A percentile compares a stretch with the other conserved stretches of the same genome.
Conservation (phyloP, 768 basidiomycete species). For the Candolleomyces efflorescens region DNA sequence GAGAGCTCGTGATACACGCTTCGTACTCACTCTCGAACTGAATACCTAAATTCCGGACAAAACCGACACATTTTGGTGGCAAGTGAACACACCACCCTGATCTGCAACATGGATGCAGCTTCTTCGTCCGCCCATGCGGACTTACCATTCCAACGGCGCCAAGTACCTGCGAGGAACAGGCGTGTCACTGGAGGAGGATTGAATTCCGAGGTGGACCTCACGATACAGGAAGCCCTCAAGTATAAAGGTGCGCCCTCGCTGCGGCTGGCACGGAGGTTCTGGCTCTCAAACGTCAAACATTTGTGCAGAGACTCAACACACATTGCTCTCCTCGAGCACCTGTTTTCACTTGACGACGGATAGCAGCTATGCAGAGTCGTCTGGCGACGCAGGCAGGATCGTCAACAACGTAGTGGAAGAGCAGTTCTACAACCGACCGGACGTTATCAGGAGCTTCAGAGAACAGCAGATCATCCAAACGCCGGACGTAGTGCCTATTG, state of each 20-base stretch:
- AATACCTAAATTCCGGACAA: too few species aligned
- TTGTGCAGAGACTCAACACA: conserved; percentile 60
- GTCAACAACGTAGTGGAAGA: conserved; percentile 61
- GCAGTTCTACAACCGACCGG: conserved; percentile 74
- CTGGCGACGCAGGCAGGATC: conserved; percentile 26
- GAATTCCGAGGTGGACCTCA: conserved; percentile 70
- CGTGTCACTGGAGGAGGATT: conserved; percentile 81
- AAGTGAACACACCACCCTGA: too few species aligned
- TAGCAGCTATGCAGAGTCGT: conserved; percentile 44
- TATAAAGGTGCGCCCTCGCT: conserved; percentile 57
- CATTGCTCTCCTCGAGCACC: conserved; percentile 58
- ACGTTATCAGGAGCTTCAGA: conserved; percentile 67
- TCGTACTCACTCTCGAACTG: conserved; percentile 24
- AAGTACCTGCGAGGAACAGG: conserved; percentile 76
- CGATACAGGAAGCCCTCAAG: conserved; percentile 80
- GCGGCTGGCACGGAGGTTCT: not conserved
- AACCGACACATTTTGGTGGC: too few species aligned
- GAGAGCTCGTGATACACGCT: not conserved
- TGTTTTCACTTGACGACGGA: conserved; percentile 74
- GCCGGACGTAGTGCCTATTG: conserved; percentile 56
- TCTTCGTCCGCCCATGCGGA: too few species aligned
- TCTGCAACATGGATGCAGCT: too few species aligned
- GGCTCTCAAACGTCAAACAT: not conserved
- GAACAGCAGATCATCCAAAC: conserved; percentile 74
- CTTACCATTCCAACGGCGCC: conserved; percentile 34